Base-by-base conservation (phyloP, 1,139 yeast genomes). In the Suhomyces maxii region DNA sequence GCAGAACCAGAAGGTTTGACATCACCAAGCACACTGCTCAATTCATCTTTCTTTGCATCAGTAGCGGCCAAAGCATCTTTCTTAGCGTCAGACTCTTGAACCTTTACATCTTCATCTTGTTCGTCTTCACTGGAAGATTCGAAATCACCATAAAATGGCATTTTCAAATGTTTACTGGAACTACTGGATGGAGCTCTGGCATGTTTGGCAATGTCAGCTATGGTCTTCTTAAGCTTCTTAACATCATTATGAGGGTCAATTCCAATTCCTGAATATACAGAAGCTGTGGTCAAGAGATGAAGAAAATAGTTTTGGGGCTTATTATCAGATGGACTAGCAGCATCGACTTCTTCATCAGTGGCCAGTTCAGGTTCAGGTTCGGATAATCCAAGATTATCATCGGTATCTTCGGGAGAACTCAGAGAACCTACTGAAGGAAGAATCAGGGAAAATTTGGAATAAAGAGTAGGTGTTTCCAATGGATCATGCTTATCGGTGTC, bases 341-440 rank as follows among this genome's bases (percentile, higher is more conserved):
- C 51, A 37, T 59, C 64, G 5, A 47, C 39, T 14, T 65, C 71
- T 6, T 58, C 65, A 1, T 61, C 69, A 11, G 31, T 28, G 7
- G n/a, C 31, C 31, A 28, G 31, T 28, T 28, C 31, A 1, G 39
- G 33, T 12, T 33, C 25, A 14, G 37, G 10, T 13, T 40, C 38
- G 28, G 37, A 14, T 18, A 18, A 18, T 18, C 23, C 23, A 18
- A 28, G 31, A 23, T 35, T 34, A 7, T 14, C 42, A 23, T 37
- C 42, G 1, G 33, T 26, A 1, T 31, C 37, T 9, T 30, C 40
- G 11, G 46, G 40, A 13, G 51, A 32, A 9, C 39, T 34, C 14
- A 43, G 45, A 25, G 46, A 31, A 11, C 11, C 45, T 23, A 47
- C 36, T 26, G 34, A 38, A 5, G 45, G 36, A 25, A 49, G 41